Percentiles rank a stretch among this genome's conserved stretches.
Evolutionary conservation across 495 filamentous ascomycete genomes (phyloP).

Genomic region (Aspergillus steynii): DNA sequence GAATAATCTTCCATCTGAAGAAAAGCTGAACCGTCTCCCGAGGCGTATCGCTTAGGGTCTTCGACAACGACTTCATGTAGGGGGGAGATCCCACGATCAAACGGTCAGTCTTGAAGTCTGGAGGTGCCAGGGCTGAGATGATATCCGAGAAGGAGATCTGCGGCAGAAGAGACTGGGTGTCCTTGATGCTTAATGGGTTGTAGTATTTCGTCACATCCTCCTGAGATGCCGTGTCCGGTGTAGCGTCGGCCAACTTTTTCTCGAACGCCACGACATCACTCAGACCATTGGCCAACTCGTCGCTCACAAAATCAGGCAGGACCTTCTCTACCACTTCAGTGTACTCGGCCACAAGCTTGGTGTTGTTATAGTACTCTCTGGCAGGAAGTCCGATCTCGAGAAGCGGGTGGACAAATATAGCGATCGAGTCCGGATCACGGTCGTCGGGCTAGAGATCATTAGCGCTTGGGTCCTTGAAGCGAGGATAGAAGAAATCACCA

Average conservation of each 20-base stretch:
- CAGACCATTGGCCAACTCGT: slow-evolving; percentile 27
- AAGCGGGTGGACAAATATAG: slow-evolving; percentile 56
- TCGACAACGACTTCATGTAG: slow-evolving; percentile 53
- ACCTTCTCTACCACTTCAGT: slow-evolving; percentile 47
- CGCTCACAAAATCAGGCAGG: slow-evolving; percentile 32
- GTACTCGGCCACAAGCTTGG: slow-evolving; percentile 53
- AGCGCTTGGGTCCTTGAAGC: not conserved
- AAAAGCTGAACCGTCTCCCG: slow-evolving; percentile 54
- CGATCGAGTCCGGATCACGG: slow-evolving; percentile 63
- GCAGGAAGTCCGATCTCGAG: slow-evolving; percentile 58
- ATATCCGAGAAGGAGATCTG: slow-evolving; percentile 55
- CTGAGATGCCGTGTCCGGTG: slow-evolving; percentile 57
- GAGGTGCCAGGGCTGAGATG: slow-evolving; percentile 53
- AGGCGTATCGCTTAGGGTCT: slow-evolving; percentile 46
- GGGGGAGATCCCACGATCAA: slow-evolving; percentile 59
- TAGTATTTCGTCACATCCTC: slow-evolving; percentile 63
- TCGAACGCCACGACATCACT: slow-evolving; percentile 59
- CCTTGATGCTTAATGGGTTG: slow-evolving; percentile 54
- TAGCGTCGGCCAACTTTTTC: slow-evolving; percentile 57
- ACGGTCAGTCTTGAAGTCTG: slow-evolving; percentile 47
- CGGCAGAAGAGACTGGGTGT: slow-evolving; percentile 54
- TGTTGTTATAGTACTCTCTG: slow-evolving; percentile 65
- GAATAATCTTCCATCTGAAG: slow-evolving; percentile 63
- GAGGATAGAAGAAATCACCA: slow-evolving; percentile 39
- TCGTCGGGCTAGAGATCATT: slow-evolving; percentile 50